Evolutionary conservation across 306 rosid genomes (phyloP).

Genomic region (Cotoneaster glaucophyllus): DNA sequence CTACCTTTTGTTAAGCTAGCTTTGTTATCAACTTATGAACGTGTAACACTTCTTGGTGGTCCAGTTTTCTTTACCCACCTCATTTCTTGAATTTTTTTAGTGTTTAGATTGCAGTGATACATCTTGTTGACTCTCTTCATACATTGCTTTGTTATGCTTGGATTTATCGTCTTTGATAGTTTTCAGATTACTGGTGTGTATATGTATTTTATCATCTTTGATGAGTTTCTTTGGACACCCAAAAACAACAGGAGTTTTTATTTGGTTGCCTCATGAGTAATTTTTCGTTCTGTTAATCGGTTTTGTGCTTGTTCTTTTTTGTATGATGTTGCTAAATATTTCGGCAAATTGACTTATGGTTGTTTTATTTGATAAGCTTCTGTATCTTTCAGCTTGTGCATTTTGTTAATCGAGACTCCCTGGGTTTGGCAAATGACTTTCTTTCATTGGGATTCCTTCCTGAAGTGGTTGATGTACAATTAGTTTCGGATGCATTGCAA

Average conservation of each 20-base stretch:
- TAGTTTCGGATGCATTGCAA: constrained; percentile 65
- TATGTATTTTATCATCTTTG: neutral
- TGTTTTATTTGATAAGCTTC: constrained; percentile 21
- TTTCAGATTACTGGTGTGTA: neutral
- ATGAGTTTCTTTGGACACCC: neutral
- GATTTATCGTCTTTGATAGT: neutral
- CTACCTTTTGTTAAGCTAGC: neutral
- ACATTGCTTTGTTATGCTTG: neutral
- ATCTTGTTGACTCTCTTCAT: neutral
- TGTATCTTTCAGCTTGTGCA: constrained; percentile 89
- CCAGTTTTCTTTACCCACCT: neutral
- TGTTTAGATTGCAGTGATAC: neutral
- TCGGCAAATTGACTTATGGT: constrained; percentile 5
- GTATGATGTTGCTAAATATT: neutral
- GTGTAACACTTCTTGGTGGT: neutral
- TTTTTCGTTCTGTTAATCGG: neutral
- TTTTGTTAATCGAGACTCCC: constrained; percentile 92
- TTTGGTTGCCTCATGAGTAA: neutral
- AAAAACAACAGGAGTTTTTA: neutral
- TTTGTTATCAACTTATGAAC: neutral
- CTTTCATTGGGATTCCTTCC: constrained; percentile 94
- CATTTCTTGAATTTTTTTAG: neutral
- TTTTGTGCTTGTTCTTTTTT: constrained; percentile 2
- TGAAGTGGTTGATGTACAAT: constrained; percentile 64
- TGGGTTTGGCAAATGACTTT: constrained; percentile 95